Base-by-base conservation (phyloP, 371 early-diverging fungal species). In the Lichtheimia corymbifera region DNA sequence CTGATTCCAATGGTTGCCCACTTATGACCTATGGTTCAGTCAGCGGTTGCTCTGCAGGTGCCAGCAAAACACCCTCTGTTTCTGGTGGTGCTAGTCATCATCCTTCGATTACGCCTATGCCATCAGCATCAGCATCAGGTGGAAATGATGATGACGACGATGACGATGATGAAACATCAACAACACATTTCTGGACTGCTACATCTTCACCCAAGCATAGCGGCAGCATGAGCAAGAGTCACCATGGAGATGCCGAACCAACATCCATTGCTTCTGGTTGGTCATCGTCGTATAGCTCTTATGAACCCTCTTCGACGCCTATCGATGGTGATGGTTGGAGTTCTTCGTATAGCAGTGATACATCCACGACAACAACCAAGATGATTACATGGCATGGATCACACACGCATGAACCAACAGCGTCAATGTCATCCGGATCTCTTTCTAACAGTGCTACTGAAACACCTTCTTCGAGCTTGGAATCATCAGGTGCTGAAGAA, bases 181-280 rank as follows among this genome's bases (percentile, higher is more conserved):
- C 9, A 0, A 54, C 30, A 14, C 41, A 13, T 2, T 20, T 17
- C 20, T 35, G 41, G 18, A 17, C 35, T n/a, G 11, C n/a, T 7
- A 17, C 17, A 15, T 35, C 35, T 35, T 35, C 35, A 41, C 18
- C 4, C 25, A 49, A 18, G 27, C 58, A 3, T 25, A 28, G 4
- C 18, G 20, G 17, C 11, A 35, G 35, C 11, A 41, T 50, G 42
- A 58, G 58, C 50, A 40, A 58, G 35, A 58, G 50, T 35, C 30
- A 58, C 22, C 25, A 47, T 58, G 58, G 40, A 12, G 25, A 24
- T n/a, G 49, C 54, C 40, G 40, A 54, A 22, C 54, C 54, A n/a
- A 52, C 53, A 27, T 12, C 50, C 3, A 28, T 47, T 22, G 55
- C 28, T 15, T 27, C 30, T 24, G 42, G 30, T 9, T 53, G 61